phyloP scores from a whole-genome alignment of 768 basidiomycete genomes.

The Leccinellum albellum region DNA sequence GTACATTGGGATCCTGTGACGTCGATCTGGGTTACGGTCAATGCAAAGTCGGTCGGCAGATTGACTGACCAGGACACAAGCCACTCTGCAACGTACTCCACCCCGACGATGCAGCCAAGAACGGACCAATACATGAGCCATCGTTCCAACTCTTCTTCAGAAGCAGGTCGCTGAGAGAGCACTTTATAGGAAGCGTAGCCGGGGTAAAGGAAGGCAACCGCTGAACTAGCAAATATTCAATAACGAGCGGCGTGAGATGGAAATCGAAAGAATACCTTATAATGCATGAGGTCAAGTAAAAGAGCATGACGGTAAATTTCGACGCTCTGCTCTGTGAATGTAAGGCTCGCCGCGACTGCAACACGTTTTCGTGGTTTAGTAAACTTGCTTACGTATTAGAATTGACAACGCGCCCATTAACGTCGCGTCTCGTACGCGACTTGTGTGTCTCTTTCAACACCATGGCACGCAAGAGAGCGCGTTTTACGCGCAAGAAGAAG shows the following conservation, averaged over 20 bases:
- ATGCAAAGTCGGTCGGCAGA: conserved; percentile 6
- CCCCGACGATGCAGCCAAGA: conserved; percentile 72
- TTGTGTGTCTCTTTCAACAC: not conserved
- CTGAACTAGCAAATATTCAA: conserved; percentile 43
- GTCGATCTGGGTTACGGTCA: conserved; percentile 9
- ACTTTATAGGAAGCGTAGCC: conserved; percentile 97
- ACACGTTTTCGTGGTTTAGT: conserved; percentile 13
- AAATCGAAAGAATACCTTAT: conserved; percentile 31
- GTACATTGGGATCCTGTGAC: conserved; percentile 83
- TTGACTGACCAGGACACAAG: conserved; percentile 71
- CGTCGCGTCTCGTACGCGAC: conserved; percentile 25
- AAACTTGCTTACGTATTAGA: conserved; percentile 22
- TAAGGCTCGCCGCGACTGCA: not conserved
- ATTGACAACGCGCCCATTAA: conserved; percentile 25
- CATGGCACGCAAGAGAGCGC: conserved; percentile 28
- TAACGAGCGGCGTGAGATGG: conserved; percentile 27
- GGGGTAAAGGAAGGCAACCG: conserved; percentile 82
- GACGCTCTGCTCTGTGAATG: not conserved
- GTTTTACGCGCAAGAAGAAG: conserved; percentile 13
- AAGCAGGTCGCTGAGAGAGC: conserved; percentile 80
- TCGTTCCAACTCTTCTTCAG: conserved; percentile 80
- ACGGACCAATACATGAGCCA: conserved; percentile 99
- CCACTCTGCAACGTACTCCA: conserved; percentile 88
- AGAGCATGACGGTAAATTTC: conserved; percentile 31
- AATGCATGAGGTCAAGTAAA: conserved; percentile 40